phyloP scores from a whole-genome alignment of 306 rosid species.

The Quercus variabilis region DNA sequence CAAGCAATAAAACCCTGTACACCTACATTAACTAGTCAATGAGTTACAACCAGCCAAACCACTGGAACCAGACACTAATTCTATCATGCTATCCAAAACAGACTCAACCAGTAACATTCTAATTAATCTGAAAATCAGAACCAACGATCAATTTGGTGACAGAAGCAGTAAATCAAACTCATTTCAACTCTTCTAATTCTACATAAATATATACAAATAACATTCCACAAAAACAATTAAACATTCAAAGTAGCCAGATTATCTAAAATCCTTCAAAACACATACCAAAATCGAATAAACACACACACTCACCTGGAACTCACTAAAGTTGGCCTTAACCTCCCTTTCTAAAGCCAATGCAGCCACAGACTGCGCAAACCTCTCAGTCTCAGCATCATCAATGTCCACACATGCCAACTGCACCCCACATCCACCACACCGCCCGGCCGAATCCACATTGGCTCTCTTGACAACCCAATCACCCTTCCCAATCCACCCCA shows the following conservation, averaged over 20 bases:
- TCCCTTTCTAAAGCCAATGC: slow-evolving; percentile 75
- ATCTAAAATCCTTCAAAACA: neutral
- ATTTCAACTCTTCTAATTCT: neutral
- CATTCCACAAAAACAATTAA: neutral
- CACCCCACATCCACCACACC: slow-evolving; percentile 55
- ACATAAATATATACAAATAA: neutral
- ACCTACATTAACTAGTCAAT: neutral
- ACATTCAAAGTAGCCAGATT: neutral
- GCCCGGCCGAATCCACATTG: slow-evolving; percentile 38
- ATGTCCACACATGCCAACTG: slow-evolving; percentile 75
- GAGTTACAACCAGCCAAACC: neutral
- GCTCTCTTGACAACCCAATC: slow-evolving; percentile 55
- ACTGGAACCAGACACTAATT: neutral
- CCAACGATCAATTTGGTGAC: neutral
- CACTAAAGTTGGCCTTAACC: slow-evolving; percentile 57
- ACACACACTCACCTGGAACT: slow-evolving; percentile 60
- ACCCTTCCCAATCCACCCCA: slow-evolving; percentile 87
- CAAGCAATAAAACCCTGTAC: neutral
- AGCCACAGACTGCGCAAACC: slow-evolving; percentile 63
- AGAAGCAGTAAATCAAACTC: neutral
- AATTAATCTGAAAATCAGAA: neutral
- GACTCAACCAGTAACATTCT: neutral
- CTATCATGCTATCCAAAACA: neutral
- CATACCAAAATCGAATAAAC: neutral
- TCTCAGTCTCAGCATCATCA: slow-evolving; percentile 59